These are phyloP conservation scores for Ogataea methanolica DNA, from an alignment of 805 yeast genomes.

Conservation along the genomic window DNA sequence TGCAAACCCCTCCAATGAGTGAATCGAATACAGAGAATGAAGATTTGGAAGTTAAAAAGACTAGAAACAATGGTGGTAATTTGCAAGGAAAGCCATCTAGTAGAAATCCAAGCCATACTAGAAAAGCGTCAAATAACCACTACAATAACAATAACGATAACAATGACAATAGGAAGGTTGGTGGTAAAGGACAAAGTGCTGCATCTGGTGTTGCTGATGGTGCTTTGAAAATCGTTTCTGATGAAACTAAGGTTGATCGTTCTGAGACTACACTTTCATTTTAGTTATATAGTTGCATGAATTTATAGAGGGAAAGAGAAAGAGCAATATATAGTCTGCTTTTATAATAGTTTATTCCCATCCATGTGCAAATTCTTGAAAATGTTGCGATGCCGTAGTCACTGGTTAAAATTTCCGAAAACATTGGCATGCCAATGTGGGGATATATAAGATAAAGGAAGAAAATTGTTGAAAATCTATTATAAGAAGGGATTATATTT, in stretches of 20 bases:
- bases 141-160: background rate
- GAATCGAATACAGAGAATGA: background rate
- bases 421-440: too few species aligned
- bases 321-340: too few species aligned
- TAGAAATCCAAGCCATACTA: background rate
- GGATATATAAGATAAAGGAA: too few species aligned
- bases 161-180: background rate
- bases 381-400: too few species aligned
- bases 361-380: too few species aligned
- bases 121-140: too few species aligned
- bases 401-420: too few species aligned
- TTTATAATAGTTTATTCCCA: too few species aligned
- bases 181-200: background rate
- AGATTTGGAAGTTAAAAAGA: background rate
- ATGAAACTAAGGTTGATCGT: background rate
- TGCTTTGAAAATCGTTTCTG: background rate
- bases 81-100: background rate
- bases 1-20: background rate
- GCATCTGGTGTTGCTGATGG: background rate
- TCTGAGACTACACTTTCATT: background rate
- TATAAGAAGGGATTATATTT: background rate
- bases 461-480: slow-evolving; percentile 16
- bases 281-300: background rate
- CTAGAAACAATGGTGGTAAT: background rate
- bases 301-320: background rate